A percentile compares a stretch with the other conserved stretches of the same genome.
These are phyloP conservation scores for Asterochloris sp. DNA, from an alignment of 139 green algal genomes.

Conservation along the genomic window DNA sequence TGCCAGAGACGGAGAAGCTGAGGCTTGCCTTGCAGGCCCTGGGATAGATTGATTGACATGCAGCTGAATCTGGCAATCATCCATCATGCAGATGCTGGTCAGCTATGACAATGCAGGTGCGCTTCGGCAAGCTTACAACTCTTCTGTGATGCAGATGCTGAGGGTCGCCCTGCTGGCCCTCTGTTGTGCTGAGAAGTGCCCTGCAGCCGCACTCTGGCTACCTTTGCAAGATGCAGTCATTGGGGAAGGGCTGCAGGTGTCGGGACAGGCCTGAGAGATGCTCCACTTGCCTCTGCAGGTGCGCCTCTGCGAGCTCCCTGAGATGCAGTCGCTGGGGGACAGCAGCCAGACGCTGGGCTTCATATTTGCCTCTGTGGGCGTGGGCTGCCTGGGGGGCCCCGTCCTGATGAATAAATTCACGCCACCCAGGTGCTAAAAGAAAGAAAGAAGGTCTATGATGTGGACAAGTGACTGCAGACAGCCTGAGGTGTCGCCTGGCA, in stretches of 20 bases:
- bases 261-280: background rate
- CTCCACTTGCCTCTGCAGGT: background rate
- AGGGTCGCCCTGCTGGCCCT: background rate
- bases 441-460: background rate
- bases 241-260: too few species aligned
- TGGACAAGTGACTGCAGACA: background rate
- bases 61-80: too few species aligned
- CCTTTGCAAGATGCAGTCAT: too few species aligned
- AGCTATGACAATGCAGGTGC: too few species aligned
- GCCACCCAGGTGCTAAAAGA: constrained; percentile 1
- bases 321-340: constrained; percentile 35
- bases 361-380: constrained; percentile 45
- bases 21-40: too few species aligned
- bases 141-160: background rate
- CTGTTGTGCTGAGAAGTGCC: background rate
- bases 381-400: constrained; percentile 46
- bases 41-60: too few species aligned
- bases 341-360: constrained; percentile 33
- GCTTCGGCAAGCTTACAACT: background rate
- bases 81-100: too few species aligned
- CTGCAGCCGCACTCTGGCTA: too few species aligned
- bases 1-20: too few species aligned
- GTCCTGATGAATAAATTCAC: constrained; percentile 34
- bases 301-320: constrained; percentile 25
- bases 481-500: background rate